A percentile compares a stretch with the other conserved stretches of the same genome.
Evolutionary conservation across 2,329 filamentous ascomycete species (phyloP).

Genomic region (Conoideocrella luteorostrata): DNA sequence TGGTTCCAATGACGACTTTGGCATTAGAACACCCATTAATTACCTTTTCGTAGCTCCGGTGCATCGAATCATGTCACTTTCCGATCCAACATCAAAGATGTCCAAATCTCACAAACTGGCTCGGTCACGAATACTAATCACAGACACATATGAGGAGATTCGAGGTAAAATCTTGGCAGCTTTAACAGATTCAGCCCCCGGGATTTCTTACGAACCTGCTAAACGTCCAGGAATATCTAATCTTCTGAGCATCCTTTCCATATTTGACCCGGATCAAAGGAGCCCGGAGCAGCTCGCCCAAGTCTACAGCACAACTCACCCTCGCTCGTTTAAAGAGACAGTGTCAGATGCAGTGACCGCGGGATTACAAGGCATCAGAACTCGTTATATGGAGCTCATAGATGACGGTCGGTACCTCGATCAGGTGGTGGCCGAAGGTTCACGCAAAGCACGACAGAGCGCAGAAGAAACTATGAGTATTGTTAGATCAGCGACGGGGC

Average conservation of each 20-base stretch:
- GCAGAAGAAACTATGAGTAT: constrained; percentile 52
- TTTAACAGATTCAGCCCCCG: constrained; percentile 64
- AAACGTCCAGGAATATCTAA: constrained; percentile 79
- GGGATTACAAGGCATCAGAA: constrained; percentile 48
- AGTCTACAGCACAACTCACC: constrained; percentile 29
- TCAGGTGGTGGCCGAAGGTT: constrained; percentile 52
- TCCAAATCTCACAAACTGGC: constrained; percentile 75
- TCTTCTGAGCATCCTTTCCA: constrained; percentile 70
- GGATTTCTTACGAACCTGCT: constrained; percentile 65
- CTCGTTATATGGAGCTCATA: constrained; percentile 49
- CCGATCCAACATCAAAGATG: constrained; percentile 77
- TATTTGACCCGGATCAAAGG: constrained; percentile 47
- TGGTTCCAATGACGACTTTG: too few relatives aligned
- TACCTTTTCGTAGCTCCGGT: constrained; percentile 54
- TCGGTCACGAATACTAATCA: constrained; percentile 76
- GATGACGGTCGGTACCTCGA: constrained; percentile 45
- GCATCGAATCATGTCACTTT: constrained; percentile 85
- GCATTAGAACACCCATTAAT: not conserved
- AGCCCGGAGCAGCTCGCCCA: constrained; percentile 34
- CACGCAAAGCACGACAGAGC: constrained; percentile 52
- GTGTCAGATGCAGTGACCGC: constrained; percentile 52
- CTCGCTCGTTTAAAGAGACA: constrained; percentile 38
- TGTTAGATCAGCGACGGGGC: constrained; percentile 46
- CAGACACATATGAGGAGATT: constrained; percentile 60
- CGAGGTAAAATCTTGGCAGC: constrained; percentile 63